Evolutionary conservation across 345 rosid genomes (phyloP).

Genomic region (Pugionium cornutum): DNA sequence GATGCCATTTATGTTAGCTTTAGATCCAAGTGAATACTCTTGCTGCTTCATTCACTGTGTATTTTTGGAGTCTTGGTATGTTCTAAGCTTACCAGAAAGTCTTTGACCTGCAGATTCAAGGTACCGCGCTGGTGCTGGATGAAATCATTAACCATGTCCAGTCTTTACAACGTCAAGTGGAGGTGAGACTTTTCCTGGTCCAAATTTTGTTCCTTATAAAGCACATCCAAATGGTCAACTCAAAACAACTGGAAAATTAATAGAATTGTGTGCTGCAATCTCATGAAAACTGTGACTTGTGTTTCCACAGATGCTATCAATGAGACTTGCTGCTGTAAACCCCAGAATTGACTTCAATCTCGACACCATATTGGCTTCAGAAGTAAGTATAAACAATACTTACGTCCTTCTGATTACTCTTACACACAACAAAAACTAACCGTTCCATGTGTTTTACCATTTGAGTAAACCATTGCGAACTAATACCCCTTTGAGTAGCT

Average conservation of each 20-base stretch:
- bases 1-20: constrained; percentile 15
- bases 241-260: constrained; percentile 5
- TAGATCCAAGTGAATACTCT: neutral
- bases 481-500: constrained; percentile 23
- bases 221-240: constrained; percentile 32
- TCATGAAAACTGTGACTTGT: constrained; percentile 32
- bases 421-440: too few species aligned
- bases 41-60: neutral
- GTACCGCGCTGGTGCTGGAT: constrained; percentile 91
- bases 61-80: constrained; percentile 1
- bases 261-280: constrained; percentile 15
- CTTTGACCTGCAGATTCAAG: constrained; percentile 71
- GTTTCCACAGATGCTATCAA: constrained; percentile 78
- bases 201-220: constrained; percentile 16
- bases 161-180: constrained; percentile 89
- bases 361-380: constrained; percentile 67
- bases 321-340: constrained; percentile 92
- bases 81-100: constrained; percentile 23
- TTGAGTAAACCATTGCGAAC: constrained; percentile 17
- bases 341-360: constrained; percentile 81
- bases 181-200: constrained; percentile 61
- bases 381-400: constrained; percentile 55
- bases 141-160: constrained; percentile 97
- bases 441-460: constrained; percentile 23
- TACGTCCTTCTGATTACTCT: neutral